These are phyloP conservation scores for Coemansia sp. DNA, from an alignment of 192 early-diverging fungal species.

Conservation along the genomic window DNA sequence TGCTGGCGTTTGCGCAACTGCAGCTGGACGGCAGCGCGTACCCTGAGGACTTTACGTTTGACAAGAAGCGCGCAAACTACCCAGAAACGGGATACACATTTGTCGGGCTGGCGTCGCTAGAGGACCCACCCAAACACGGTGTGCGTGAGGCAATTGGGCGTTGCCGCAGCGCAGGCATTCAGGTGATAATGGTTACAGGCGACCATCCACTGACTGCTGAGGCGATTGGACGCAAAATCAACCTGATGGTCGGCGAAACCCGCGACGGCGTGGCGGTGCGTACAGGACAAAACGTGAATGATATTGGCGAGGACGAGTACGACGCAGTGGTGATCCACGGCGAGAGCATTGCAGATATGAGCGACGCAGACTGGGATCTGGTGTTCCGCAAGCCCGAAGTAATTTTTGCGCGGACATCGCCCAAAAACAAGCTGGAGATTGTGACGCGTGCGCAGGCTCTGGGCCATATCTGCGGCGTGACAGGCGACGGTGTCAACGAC, in stretches of 20 bases:
- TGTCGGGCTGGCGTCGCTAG: constrained; percentile 86
- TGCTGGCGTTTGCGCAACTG: constrained; percentile 87
- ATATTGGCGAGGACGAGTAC: constrained; percentile 77
- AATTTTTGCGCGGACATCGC: constrained; percentile 94
- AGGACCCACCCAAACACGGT: constrained; percentile 97
- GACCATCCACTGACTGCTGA: constrained; percentile 95
- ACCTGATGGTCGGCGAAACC: constrained; percentile 88
- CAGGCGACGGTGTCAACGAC: constrained; percentile 97
- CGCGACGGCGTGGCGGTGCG: constrained; percentile 72
- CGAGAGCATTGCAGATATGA: constrained; percentile 77
- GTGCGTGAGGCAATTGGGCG: constrained; percentile 97
- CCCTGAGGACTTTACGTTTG: constrained; percentile 73
- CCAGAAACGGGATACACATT: constrained; percentile 59
- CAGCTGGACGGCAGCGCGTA: constrained; percentile 64
- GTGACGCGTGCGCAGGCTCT: constrained; percentile 85
- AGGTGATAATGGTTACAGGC: constrained; percentile 99
- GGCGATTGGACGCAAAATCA: constrained; percentile 95
- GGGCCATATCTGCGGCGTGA: constrained; percentile 98
- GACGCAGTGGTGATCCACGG: constrained; percentile 92
- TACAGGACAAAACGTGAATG: constrained; percentile 57
- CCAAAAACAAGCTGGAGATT: constrained; percentile 96
- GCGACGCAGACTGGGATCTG: constrained; percentile 83
- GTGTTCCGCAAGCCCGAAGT: constrained; percentile 95
- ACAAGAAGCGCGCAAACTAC: constrained; percentile 59
- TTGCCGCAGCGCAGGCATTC: constrained; percentile 88